Conservation (phyloP, 306 rosid species). For the Dryas drummondii region DNA sequence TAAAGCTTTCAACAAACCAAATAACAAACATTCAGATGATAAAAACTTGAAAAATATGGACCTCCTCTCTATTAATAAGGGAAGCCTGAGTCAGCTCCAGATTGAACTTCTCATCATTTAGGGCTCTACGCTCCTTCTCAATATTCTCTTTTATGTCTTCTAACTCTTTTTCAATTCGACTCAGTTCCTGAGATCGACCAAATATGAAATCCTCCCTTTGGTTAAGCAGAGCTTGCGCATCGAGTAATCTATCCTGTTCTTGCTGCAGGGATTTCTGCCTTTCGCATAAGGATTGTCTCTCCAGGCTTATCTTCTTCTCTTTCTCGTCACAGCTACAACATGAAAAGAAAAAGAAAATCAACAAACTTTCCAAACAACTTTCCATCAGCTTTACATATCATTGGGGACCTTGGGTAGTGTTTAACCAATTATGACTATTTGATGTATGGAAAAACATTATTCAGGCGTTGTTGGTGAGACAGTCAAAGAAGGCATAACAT, state of each 20-base stretch:
- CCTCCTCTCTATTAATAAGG: conserved; percentile 69
- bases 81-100: conserved; percentile 57
- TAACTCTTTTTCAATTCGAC: conserved; percentile 63
- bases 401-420: background rate
- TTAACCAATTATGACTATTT: conserved; percentile 1
- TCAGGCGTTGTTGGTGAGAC: background rate
- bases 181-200: conserved; percentile 65
- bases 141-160: conserved; percentile 53
- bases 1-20: conserved; percentile 23
- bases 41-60: conserved; percentile 27
- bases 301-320: conserved; percentile 72
- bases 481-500: background rate
- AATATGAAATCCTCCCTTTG: conserved; percentile 73
- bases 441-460: background rate
- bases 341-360: conserved; percentile 15
- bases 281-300: conserved; percentile 75
- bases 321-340: conserved; percentile 73
- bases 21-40: background rate
- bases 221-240: conserved; percentile 73
- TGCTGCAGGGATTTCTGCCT: conserved; percentile 77
- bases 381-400: conserved; percentile 18
- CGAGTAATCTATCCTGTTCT: conserved; percentile 83
- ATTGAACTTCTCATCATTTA: conserved; percentile 58
- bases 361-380: background rate
- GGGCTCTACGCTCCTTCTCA: conserved; percentile 55